phyloP scores from a whole-genome alignment of 169 alveolate species.

The Amoebophrya sp. region DNA sequence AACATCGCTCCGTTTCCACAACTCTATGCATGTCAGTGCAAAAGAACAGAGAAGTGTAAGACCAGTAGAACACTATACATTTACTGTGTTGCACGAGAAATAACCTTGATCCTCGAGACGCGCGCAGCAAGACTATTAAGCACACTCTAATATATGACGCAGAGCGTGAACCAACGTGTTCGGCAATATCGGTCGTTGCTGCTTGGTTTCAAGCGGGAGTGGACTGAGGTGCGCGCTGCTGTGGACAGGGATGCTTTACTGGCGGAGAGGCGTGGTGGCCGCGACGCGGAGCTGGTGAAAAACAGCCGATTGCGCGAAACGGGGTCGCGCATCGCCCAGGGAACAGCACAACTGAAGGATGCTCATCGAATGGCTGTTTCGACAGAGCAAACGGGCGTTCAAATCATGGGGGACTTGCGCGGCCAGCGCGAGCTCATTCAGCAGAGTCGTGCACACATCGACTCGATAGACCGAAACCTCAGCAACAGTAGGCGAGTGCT shows the following conservation, averaged over 20 bases:
- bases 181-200: no score
- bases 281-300: conserved; percentile 9
- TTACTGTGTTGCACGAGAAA: no score
- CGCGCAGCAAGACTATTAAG: no score
- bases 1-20: no score
- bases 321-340: not conserved
- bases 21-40: no score
- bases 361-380: not conserved
- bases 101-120: no score
- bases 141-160: no score
- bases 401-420: not conserved
- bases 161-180: no score
- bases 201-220: not conserved
- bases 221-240: not conserved
- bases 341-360: not conserved
- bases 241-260: not conserved
- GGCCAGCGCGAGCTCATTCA: not conserved
- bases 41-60: no score
- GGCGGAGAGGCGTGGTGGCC: not conserved
- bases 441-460: not conserved
- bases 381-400: not conserved
- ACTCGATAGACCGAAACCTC: not conserved
- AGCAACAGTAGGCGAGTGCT: not conserved
- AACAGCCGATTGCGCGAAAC: not conserved
- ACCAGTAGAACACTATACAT: no score